A percentile compares a stretch with the other conserved stretches of the same genome.
phyloP scores from a whole-genome alignment of 2,329 filamentous ascomycete species.

The Cladobotryum protrusum region DNA sequence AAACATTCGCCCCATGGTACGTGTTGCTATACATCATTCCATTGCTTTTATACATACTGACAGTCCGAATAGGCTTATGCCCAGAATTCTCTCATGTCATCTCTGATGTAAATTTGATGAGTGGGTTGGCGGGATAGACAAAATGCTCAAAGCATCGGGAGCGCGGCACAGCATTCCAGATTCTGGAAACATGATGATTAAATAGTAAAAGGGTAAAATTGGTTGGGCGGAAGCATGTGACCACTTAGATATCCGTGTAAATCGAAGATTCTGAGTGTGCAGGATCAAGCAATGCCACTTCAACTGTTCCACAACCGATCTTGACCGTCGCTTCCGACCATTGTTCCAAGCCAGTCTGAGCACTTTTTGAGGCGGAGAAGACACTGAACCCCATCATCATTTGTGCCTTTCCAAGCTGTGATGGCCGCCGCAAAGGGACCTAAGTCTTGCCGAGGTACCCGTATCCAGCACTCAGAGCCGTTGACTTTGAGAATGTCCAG shows the following conservation, averaged over 20 bases:
- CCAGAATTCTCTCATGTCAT: conserved; percentile 72
- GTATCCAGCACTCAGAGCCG: conserved; percentile 53
- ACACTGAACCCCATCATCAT: conserved; percentile 37
- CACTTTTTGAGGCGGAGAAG: conserved; percentile 50
- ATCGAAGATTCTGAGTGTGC: conserved; percentile 4
- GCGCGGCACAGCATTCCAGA: background rate
- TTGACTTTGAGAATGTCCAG: conserved; percentile 64
- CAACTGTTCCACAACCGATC: conserved; percentile 41
- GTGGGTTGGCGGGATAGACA: background rate
- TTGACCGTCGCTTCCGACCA: conserved; percentile 45
- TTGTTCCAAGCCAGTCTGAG: conserved; percentile 58
- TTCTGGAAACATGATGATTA: background rate
- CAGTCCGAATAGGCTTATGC: conserved; percentile 62
- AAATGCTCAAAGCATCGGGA: conserved; percentile 11
- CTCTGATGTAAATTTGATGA: conserved; percentile 55
- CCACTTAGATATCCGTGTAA: conserved; percentile 11
- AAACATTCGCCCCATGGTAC: conserved; percentile 85
- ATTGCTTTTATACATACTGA: conserved; percentile 19
- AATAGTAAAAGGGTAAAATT: background rate
- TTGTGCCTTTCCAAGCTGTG: conserved; percentile 55
- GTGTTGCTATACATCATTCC: conserved; percentile 14
- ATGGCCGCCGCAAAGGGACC: conserved; percentile 56
- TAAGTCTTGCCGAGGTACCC: conserved; percentile 56
- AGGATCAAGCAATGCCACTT: conserved; percentile 13
- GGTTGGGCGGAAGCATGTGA: background rate